phyloP scores from a whole-genome alignment of 805 yeast species.

The Candida ortonii region DNA sequence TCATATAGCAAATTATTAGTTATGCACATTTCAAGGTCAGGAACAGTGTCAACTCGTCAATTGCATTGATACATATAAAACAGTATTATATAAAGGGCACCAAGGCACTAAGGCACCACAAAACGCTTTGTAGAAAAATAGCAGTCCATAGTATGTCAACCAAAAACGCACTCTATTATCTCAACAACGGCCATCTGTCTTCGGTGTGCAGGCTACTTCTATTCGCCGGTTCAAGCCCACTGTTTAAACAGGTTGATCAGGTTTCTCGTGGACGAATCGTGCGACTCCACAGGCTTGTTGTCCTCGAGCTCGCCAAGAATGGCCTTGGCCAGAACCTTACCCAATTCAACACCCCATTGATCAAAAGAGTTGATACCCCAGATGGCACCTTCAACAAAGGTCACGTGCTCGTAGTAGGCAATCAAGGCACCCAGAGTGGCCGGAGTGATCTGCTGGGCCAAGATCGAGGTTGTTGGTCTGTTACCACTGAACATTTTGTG shows the following conservation, averaged over 20 bases:
- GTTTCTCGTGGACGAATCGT: constrained; percentile 89
- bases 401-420: constrained; percentile 96
- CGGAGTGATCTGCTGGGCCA: constrained; percentile 94
- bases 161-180: too few species aligned
- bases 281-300: constrained; percentile 52
- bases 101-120: too few species aligned
- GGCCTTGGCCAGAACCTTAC: constrained; percentile 95
- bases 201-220: too few species aligned
- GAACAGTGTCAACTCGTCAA: too few species aligned
- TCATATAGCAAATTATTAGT: too few species aligned
- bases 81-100: too few species aligned
- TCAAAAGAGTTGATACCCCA: constrained; percentile 99
- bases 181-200: too few species aligned
- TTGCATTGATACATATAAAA: too few species aligned
- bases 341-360: constrained; percentile 99
- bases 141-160: too few species aligned
- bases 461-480: constrained; percentile 97
- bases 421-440: constrained; percentile 94
- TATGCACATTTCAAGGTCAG: too few species aligned
- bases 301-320: constrained; percentile 86
- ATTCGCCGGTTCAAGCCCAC: constrained; percentile 50
- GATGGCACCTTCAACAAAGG: constrained; percentile 97
- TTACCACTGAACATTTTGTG: constrained; percentile 97
- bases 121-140: too few species aligned
- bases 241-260: constrained; percentile 93